Conservation (phyloP, 768 basidiomycete genomes). For the Galerina marginata region DNA sequence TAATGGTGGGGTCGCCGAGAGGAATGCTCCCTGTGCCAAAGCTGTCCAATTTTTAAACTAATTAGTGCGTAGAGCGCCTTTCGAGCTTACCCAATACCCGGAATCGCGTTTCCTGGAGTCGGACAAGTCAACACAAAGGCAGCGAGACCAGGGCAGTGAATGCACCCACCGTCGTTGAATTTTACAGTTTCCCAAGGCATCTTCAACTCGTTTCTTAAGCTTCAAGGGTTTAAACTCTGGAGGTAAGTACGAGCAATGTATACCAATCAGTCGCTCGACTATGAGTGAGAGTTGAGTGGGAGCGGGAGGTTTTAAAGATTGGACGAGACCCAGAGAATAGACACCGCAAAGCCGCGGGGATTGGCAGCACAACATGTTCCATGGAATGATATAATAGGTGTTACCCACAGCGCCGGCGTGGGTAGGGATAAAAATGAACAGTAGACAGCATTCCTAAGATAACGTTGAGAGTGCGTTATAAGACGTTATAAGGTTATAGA, state of each 20-base stretch:
- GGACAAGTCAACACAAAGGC: neutral
- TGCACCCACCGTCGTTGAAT: constrained; percentile 59
- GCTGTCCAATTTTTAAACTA: constrained; percentile 17
- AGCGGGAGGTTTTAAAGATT: too few relatives aligned
- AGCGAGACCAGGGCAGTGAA: neutral
- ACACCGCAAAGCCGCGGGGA: too few relatives aligned
- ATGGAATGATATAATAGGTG: too few relatives aligned
- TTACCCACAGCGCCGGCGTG: too few relatives aligned
- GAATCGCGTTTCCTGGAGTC: constrained; percentile 49
- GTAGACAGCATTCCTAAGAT: too few relatives aligned
- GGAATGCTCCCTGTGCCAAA: constrained; percentile 72
- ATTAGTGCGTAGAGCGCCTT: too few relatives aligned
- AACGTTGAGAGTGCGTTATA: too few relatives aligned
- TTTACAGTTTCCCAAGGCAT: constrained; percentile 70
- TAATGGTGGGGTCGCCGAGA: constrained; percentile 54
- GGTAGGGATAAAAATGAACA: too few relatives aligned
- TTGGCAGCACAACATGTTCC: too few relatives aligned
- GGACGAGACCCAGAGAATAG: too few relatives aligned
- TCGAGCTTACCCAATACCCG: constrained; percentile 47
- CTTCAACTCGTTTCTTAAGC: neutral
- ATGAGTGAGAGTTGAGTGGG: neutral
- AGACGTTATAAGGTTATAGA: too few relatives aligned
- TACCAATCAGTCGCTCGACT: too few relatives aligned
- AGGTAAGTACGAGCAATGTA: neutral
- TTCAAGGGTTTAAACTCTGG: neutral